phyloP scores from a whole-genome alignment of 768 basidiomycete species.

The Pisolithus tinctorius region DNA sequence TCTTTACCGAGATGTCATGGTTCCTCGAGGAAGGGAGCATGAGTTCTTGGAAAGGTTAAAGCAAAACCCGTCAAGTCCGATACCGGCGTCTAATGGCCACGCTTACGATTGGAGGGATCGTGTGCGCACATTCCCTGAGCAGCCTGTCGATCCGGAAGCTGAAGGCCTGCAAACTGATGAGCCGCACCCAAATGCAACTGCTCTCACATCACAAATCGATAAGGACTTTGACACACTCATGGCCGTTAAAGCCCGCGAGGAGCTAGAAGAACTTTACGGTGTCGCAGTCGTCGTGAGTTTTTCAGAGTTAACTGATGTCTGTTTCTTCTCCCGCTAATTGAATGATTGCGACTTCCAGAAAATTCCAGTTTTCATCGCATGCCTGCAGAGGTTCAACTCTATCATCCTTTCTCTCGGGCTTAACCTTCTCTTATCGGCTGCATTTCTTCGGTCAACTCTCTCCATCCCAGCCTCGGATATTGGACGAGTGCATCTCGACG shows the following conservation, averaged over 20 bases:
- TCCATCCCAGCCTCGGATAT: slow-evolving; percentile 23
- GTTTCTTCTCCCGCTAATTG: not conserved
- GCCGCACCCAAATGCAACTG: not conserved
- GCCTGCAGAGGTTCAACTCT: slow-evolving; percentile 69
- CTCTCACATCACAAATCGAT: slow-evolving; percentile 42
- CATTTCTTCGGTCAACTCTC: slow-evolving; percentile 53
- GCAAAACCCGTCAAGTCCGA: slow-evolving; percentile 2
- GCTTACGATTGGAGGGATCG: slow-evolving; percentile 7
- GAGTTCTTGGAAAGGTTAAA: slow-evolving; percentile 31
- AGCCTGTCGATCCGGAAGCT: slow-evolving; percentile 10
- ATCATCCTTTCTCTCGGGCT: slow-evolving; percentile 65
- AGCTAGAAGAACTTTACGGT: slow-evolving; percentile 75
- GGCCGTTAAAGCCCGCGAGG: slow-evolving; percentile 58
- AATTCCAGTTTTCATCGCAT: slow-evolving; percentile 74
- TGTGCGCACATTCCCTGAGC: slow-evolving; percentile 3
- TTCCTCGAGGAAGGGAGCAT: slow-evolving; percentile 35
- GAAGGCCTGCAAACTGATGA: slow-evolving; percentile 13
- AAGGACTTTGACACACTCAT: slow-evolving; percentile 62
- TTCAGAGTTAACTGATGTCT: not conserved
- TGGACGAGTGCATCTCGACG: slow-evolving; percentile 9
- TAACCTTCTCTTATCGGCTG: slow-evolving; percentile 43
- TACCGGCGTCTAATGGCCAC: slow-evolving; percentile 5
- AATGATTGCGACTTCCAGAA: slow-evolving; percentile 31
- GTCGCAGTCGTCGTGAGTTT: slow-evolving; percentile 70
- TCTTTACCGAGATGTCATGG: slow-evolving; percentile 64